Conservation (phyloP, 345 rosid species). For the Passiflora organensis region DNA sequence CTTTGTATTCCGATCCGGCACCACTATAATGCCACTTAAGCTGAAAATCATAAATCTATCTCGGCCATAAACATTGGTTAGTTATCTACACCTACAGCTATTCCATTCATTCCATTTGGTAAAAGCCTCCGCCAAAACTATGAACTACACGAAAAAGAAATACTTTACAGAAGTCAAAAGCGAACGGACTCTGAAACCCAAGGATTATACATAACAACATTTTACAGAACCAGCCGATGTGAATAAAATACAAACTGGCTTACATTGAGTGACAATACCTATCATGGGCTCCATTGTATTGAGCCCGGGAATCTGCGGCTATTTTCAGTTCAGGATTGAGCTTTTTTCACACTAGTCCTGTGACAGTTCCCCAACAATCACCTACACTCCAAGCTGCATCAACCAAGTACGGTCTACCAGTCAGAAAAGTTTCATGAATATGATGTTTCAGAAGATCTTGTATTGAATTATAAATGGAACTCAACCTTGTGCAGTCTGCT, state of each 20-base stretch:
- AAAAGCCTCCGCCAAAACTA: too few relatives aligned
- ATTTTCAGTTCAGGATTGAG: not conserved
- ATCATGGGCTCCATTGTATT: not conserved
- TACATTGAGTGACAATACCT: not conserved
- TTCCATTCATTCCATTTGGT: too few relatives aligned
- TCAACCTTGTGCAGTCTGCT: slow-evolving; percentile 69
- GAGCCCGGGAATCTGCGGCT: too few relatives aligned
- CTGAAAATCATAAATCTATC: too few relatives aligned
- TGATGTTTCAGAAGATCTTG: not conserved
- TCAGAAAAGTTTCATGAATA: not conserved
- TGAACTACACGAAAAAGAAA: not conserved
- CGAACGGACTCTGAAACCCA: not conserved
- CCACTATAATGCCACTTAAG: too few relatives aligned
- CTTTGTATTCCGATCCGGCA: too few relatives aligned
- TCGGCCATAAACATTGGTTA: too few relatives aligned
- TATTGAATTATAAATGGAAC: not conserved
- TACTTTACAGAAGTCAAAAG: not conserved
- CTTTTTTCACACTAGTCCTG: slow-evolving; percentile 7
- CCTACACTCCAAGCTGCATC: slow-evolving; percentile 67
- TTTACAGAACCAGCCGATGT: not conserved
- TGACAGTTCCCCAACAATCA: slow-evolving; percentile 51
- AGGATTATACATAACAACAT: not conserved
- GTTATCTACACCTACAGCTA: too few relatives aligned
- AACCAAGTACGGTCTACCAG: slow-evolving; percentile 4
- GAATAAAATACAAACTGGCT: not conserved